These are phyloP conservation scores for Fusarium sacchari DNA, from an alignment of 2,329 filamentous ascomycete species.

Conservation along the genomic window DNA sequence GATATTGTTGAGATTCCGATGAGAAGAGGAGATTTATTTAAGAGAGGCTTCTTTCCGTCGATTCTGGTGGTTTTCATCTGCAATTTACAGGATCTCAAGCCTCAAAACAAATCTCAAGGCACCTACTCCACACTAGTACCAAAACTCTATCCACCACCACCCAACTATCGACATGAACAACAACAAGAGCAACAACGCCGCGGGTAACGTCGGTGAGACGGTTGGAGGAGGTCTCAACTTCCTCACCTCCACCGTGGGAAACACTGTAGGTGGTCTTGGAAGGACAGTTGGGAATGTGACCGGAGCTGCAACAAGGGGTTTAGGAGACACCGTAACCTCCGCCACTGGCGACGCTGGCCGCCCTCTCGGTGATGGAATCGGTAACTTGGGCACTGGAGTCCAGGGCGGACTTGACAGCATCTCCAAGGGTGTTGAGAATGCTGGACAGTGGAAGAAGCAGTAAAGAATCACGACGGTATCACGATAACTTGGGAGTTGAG, in stretches of 20 bases:
- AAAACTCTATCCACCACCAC: too few relatives aligned
- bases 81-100: slow-evolving; percentile 2
- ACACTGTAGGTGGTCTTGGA: slow-evolving; percentile 53
- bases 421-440: slow-evolving; percentile 65
- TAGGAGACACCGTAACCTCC: slow-evolving; percentile 65
- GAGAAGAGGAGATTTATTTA: slow-evolving; percentile 5
- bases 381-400: slow-evolving; percentile 62
- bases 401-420: slow-evolving; percentile 61
- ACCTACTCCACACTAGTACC: background rate
- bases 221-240: slow-evolving; percentile 51
- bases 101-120: background rate
- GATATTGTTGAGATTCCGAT: slow-evolving; percentile 21
- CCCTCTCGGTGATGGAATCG: slow-evolving; percentile 65
- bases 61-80: background rate
- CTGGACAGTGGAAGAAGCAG: slow-evolving; percentile 65
- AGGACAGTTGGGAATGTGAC: slow-evolving; percentile 55
- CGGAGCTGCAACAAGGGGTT: slow-evolving; percentile 64
- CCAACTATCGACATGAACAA: slow-evolving; percentile 32
- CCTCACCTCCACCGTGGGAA: slow-evolving; percentile 54
- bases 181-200: slow-evolving; percentile 41
- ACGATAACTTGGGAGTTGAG: background rate
- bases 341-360: slow-evolving; percentile 64
- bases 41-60: slow-evolving; percentile 10
- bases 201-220: slow-evolving; percentile 47
- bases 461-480: slow-evolving; percentile 3